Conservation (phyloP, 2,329 filamentous ascomycete genomes). For the Epichloe sylvatica region DNA sequence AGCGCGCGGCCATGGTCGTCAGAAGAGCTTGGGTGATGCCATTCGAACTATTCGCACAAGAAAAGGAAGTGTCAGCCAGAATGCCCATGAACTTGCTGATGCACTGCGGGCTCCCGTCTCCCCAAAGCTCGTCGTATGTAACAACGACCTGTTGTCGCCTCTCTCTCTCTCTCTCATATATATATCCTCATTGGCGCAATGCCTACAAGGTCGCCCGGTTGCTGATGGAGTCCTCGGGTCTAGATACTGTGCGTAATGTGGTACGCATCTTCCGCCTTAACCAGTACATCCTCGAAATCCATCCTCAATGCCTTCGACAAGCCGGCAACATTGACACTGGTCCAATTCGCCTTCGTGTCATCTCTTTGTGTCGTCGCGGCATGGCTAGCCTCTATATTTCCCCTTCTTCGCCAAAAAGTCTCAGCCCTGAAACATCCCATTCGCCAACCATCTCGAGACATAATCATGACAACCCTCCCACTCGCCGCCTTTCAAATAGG, state of each 20-base stretch:
- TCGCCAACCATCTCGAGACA: constrained; percentile 62
- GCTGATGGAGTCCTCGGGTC: constrained; percentile 9
- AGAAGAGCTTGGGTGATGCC: constrained; percentile 85
- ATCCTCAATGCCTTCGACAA: constrained; percentile 86
- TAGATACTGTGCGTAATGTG: constrained; percentile 77
- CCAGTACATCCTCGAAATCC: constrained; percentile 94
- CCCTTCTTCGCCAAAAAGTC: constrained; percentile 53
- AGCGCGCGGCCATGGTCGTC: constrained; percentile 46
- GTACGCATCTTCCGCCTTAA: constrained; percentile 91
- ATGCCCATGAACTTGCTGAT: constrained; percentile 85
- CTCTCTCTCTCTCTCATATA: neutral
- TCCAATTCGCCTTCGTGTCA: constrained; percentile 89
- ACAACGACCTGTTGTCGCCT: neutral
- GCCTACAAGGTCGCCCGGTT: neutral
- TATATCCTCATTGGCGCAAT: neutral
- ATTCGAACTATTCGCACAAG: constrained; percentile 67
- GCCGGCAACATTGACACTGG: constrained; percentile 77
- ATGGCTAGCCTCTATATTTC: constrained; percentile 59
- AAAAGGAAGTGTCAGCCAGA: constrained; percentile 77
- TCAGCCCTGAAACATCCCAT: constrained; percentile 77
- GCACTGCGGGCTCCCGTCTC: constrained; percentile 84
- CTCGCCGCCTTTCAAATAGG: constrained; percentile 85
- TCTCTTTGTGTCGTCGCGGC: constrained; percentile 73
- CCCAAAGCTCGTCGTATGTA: constrained; percentile 64
- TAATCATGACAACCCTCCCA: constrained; percentile 78